Conservation (phyloP, 495 filamentous ascomycete genomes). For the Annulohypoxylon moriforme region DNA sequence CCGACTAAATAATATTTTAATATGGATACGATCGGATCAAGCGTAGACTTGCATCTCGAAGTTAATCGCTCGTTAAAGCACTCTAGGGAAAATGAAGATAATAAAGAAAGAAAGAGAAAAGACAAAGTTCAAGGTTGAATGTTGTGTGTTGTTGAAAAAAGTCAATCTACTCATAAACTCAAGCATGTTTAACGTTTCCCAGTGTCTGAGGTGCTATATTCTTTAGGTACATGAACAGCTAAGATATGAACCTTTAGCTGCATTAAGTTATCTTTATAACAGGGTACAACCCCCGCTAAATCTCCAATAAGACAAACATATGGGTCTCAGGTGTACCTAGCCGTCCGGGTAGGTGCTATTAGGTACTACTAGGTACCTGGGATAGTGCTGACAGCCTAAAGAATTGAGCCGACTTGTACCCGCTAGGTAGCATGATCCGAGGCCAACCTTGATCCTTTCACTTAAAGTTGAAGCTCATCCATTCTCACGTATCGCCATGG, state of each 20-base stretch:
- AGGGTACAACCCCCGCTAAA: too few species aligned
- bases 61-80: neutral
- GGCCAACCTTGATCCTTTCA: neutral
- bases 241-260: neutral
- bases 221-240: neutral
- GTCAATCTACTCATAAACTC: neutral
- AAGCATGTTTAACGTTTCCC: neutral
- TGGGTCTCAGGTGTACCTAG: neutral
- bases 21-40: neutral
- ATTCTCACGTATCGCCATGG: conserved; percentile 26
- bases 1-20: neutral
- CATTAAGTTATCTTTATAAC: neutral
- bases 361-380: neutral
- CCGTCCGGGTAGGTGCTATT: neutral
- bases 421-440: neutral
- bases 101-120: neutral
- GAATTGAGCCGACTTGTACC: too few species aligned
- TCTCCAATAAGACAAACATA: neutral
- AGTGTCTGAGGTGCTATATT: too few species aligned
- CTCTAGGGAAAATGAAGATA: neutral
- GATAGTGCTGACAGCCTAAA: too few species aligned
- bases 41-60: neutral
- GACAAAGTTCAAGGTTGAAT: neutral
- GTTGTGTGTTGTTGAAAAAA: neutral
- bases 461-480: conserved; percentile 6